Percentiles rank a stretch among this genome's conserved stretches.
Conservation (phyloP, 176 grass and related monocot species). For the maize (Zea mays) region DNA sequence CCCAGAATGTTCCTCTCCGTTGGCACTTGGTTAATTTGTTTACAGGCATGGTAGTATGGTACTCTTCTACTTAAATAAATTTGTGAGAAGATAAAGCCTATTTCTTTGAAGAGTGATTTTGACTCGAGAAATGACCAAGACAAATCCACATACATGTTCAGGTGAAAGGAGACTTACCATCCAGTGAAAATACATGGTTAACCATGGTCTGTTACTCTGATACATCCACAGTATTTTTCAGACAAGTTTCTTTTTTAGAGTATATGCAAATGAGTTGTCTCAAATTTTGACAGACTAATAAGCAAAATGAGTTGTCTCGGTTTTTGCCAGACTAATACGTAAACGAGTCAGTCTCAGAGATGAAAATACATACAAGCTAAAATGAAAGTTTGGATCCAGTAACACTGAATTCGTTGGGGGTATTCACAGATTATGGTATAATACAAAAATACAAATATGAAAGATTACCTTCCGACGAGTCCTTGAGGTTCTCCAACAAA, state of each 20-base stretch:
- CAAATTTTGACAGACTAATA: too few species aligned
- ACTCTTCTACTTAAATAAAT: neutral
- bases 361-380: conserved; percentile 15
- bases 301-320: neutral
- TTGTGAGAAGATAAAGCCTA: neutral
- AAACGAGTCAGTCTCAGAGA: neutral
- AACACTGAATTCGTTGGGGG: neutral
- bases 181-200: conserved; percentile 3
- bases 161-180: conserved; percentile 8
- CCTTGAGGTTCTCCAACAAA: conserved; percentile 71
- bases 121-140: neutral
- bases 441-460: neutral
- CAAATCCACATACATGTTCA: conserved; percentile 6
- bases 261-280: neutral
- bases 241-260: neutral
- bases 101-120: conserved; percentile 9
- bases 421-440: neutral
- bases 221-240: conserved; percentile 1
- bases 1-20: neutral
- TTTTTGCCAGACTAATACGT: neutral
- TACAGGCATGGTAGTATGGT: neutral
- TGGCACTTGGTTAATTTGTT: neutral
- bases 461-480: conserved; percentile 65
- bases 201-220: neutral
- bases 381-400: conserved; percentile 1